Evolutionary conservation across 169 alveolate species (phyloP).

Genomic region (Plasmodium relictum): DNA sequence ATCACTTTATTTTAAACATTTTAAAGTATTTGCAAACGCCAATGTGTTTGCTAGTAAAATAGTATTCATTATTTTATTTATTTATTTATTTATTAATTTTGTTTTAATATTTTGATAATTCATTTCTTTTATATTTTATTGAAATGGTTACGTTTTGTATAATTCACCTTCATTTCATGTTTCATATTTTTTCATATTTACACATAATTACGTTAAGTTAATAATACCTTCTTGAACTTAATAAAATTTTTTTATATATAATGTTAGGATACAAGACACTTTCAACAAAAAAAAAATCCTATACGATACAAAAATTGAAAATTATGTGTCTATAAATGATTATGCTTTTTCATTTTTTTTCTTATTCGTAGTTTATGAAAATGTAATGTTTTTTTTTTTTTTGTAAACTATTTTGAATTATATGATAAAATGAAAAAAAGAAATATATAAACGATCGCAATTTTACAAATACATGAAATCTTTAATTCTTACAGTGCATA

Average conservation of each 20-base stretch:
- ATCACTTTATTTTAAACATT: slow-evolving; percentile 33
- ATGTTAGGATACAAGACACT: slow-evolving; percentile 38
- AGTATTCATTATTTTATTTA: slow-evolving; percentile 22
- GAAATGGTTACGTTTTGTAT: not conserved
- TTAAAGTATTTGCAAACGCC: slow-evolving; percentile 19
- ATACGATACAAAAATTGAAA: slow-evolving; percentile 24
- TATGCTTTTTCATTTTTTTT: slow-evolving; percentile 3
- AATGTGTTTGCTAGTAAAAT: not conserved
- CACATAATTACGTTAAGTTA: not conserved
- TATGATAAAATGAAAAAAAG: slow-evolving; percentile 8
- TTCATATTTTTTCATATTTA: not conserved
- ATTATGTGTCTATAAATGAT: slow-evolving; percentile 11
- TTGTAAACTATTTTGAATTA: slow-evolving; percentile 15
- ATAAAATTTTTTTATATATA: slow-evolving; percentile 41
- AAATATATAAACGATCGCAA: not conserved
- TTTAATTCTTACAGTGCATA: slow-evolving; percentile 26
- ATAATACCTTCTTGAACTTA: slow-evolving; percentile 13
- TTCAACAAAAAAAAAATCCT: slow-evolving; percentile 28
- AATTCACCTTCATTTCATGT: not conserved
- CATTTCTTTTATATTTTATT: slow-evolving; percentile 14
- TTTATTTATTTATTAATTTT: slow-evolving; percentile 27
- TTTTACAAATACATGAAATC: slow-evolving; percentile 15
- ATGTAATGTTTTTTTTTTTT: slow-evolving; percentile 13
- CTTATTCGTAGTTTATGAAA: not conserved
- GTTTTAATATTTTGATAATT: slow-evolving; percentile 40